A percentile compares a stretch with the other conserved stretches of the same genome.
Conservation (phyloP, 495 filamentous ascomycete genomes). For the Penicillium samsonianum region DNA sequence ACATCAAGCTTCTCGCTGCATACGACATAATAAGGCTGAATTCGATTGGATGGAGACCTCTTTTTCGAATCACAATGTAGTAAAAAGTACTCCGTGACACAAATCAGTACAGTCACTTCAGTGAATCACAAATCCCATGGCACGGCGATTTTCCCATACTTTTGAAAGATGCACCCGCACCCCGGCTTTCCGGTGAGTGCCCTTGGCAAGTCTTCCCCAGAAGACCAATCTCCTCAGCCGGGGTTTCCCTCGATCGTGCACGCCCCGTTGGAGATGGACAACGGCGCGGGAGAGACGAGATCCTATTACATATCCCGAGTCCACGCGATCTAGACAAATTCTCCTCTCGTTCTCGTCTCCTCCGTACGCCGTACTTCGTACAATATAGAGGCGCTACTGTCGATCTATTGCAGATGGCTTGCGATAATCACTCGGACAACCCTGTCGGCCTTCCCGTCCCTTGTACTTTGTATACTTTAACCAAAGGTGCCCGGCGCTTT, state of each 20-base stretch:
- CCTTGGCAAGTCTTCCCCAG: conserved; percentile 9
- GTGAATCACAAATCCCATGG: background rate
- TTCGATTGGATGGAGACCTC: conserved; percentile 7
- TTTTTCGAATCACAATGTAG: conserved; percentile 1
- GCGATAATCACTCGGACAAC: background rate
- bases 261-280: conserved; percentile 7
- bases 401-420: background rate
- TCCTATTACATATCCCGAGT: background rate
- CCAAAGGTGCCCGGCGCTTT: conserved; percentile 26
- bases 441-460: conserved; percentile 10
- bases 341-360: background rate
- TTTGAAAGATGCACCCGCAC: conserved; percentile 3
- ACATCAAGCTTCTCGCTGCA: conserved; percentile 11
- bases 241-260: conserved; percentile 13
- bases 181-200: conserved; percentile 9
- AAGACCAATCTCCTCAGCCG: conserved; percentile 6
- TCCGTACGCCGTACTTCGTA: too few relatives aligned
- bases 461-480: conserved; percentile 6
- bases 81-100: background rate
- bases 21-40: background rate
- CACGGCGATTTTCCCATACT: background rate
- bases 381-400: background rate
- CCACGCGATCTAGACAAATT: conserved; percentile 11
- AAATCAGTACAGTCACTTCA: background rate
- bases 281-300: background rate